These are phyloP conservation scores for Aspergillus sp. DNA, from an alignment of 2,329 filamentous ascomycete species.

Conservation along the genomic window DNA sequence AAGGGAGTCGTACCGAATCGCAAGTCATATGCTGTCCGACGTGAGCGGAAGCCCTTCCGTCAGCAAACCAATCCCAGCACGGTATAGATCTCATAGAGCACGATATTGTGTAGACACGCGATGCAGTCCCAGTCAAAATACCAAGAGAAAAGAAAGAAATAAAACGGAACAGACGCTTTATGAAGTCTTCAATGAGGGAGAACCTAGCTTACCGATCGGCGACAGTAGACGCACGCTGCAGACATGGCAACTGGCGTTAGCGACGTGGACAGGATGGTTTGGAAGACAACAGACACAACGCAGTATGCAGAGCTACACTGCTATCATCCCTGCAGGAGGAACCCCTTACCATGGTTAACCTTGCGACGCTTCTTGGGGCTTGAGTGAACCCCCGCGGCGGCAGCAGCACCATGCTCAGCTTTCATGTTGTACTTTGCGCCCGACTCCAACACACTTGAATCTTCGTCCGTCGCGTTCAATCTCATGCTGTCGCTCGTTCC, in stretches of 20 bases:
- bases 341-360: slow-evolving; percentile 71
- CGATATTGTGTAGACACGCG: not conserved
- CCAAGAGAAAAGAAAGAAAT: slow-evolving; percentile 11
- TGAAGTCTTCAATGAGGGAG: not conserved
- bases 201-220: slow-evolving; percentile 69
- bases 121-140: slow-evolving; percentile 2
- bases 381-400: slow-evolving; percentile 26
- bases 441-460: slow-evolving; percentile 20
- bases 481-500: slow-evolving; percentile 17
- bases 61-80: slow-evolving; percentile 35
- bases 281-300: not conserved
- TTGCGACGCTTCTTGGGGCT: slow-evolving; percentile 79
- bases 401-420: slow-evolving; percentile 23
- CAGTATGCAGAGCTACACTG: slow-evolving; percentile 4
- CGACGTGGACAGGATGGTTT: slow-evolving; percentile 9
- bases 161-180: not conserved
- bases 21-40: slow-evolving; percentile 77
- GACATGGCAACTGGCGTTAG: slow-evolving; percentile 21
- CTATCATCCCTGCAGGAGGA: slow-evolving; percentile 19
- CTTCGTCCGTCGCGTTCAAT: slow-evolving; percentile 11
- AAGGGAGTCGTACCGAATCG: slow-evolving; percentile 62
- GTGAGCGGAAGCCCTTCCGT: slow-evolving; percentile 32
- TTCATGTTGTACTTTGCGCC: slow-evolving; percentile 19
- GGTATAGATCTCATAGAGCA: slow-evolving; percentile 2
- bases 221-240: slow-evolving; percentile 80